These are phyloP conservation scores for Tulasnella sp. DNA, from an alignment of 768 basidiomycete genomes.

Conservation along the genomic window DNA sequence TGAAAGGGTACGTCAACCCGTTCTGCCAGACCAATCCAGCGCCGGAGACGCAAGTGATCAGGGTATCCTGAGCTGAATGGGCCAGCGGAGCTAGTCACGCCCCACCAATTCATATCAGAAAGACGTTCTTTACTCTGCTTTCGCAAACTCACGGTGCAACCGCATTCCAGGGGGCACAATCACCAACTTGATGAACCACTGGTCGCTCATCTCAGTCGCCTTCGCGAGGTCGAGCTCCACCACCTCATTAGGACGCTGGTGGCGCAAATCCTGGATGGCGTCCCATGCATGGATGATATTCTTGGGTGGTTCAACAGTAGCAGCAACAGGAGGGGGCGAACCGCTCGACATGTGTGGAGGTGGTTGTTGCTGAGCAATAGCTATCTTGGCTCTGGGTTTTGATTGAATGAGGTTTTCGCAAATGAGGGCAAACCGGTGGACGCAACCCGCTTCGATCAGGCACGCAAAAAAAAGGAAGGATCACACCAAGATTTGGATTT, in stretches of 20 bases:
- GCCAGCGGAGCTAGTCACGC: conserved; percentile 17
- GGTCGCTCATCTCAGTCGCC: not conserved
- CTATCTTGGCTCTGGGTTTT: too few relatives aligned
- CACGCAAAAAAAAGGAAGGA: not conserved
- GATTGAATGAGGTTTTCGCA: not conserved
- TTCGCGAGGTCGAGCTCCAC: conserved; percentile 1
- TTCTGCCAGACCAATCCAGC: conserved; percentile 28
- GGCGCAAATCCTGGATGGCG: not conserved
- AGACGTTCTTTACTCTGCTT: not conserved
- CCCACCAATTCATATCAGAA: not conserved
- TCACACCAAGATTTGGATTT: not conserved
- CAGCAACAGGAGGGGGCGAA: not conserved
- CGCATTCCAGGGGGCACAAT: conserved; percentile 18
- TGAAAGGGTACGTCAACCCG: conserved; percentile 24
- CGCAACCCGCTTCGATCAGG: not conserved
- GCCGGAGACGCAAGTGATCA: conserved; percentile 17
- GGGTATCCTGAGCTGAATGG: conserved; percentile 16
- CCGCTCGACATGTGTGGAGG: not conserved
- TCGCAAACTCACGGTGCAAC: conserved; percentile 19
- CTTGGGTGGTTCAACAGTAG: not conserved
- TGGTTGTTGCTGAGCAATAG: not conserved
- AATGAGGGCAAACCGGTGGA: not conserved
- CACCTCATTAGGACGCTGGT: not conserved
- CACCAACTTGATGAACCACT: conserved; percentile 1
- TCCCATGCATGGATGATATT: conserved; percentile 10